Base-by-base conservation (phyloP, 1,284 basidiomycete species). In the Cutaneotrichosporon dermatis region DNA sequence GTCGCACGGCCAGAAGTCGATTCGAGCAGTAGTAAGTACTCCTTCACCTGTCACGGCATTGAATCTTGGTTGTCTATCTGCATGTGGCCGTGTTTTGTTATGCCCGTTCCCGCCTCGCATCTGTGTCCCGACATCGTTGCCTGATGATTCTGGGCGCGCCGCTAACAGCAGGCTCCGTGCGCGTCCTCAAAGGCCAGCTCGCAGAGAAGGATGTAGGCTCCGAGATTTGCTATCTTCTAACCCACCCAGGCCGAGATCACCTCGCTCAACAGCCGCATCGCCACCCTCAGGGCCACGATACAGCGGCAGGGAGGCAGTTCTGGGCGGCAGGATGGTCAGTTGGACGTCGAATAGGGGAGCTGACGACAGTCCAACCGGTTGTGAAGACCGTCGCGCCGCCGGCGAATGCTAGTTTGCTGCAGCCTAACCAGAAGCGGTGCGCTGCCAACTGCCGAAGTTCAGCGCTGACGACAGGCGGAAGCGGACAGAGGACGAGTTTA, bases 361-460 rank as follows among this genome's bases (percentile, higher is more conserved):
- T 46, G 42, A 45, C 54, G 11, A 5, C 50, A 60, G 54, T 49
- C 37, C 42, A 52, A 33, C 49, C 34, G 8, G 50, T 44, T 7
- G 45, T 41, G 34, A 58, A 59, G 55, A 49, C 54, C 48, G n/a
- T 43, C 6, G 45, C 54, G 5, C 57, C 52, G n/a, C 62, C 62
- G 3, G 55, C 40, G 33, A 58, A 56, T 13, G 51, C 55, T 11
- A 59, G 60, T 49, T 25, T 49, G 40, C 57, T 64, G 39, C 62
- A 64, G 57, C 59, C 59, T 4, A 59, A 59, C 41, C 54, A 57
- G 57, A 59, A 61, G 45, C 37, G 59, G 61, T 63, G 39, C 42
- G 61, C 34, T 33, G 15, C 6, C 11, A 9, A 5, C 3, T 25
- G 25, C 25, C 25, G 25, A 4, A 1, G 10, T 16, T 4, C 4